Percentiles rank a stretch among this genome's conserved stretches.
Conservation (phyloP, 2,329 filamentous ascomycete genomes). For the Claviceps cyperi region DNA sequence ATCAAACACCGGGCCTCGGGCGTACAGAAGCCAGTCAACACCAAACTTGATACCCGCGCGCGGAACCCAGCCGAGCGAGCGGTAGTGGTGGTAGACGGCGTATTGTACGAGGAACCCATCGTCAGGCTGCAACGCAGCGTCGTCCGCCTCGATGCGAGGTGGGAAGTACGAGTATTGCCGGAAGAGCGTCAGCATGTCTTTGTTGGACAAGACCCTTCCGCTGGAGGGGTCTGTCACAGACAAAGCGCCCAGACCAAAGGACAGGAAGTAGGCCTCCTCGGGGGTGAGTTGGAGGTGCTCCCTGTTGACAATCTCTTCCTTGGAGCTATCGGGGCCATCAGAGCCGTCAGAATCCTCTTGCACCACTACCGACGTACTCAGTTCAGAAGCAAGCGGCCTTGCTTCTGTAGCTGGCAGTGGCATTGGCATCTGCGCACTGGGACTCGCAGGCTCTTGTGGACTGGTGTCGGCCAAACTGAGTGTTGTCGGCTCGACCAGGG, state of each 20-base stretch:
- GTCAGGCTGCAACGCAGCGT: slow-evolving; percentile 46
- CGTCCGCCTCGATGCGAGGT: slow-evolving; percentile 25
- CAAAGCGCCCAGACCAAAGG: slow-evolving; percentile 65
- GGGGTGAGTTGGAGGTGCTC: slow-evolving; percentile 87
- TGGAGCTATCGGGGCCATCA: background rate
- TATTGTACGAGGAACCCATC: slow-evolving; percentile 80
- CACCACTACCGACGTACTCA: background rate
- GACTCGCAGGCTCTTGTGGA: slow-evolving; percentile 21
- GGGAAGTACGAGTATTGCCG: slow-evolving; percentile 58
- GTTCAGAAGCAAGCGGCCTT: background rate
- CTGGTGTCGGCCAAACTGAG: slow-evolving; percentile 39
- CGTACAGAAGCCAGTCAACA: slow-evolving; percentile 88
- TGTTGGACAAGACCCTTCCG: slow-evolving; percentile 30
- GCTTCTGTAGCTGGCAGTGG: background rate
- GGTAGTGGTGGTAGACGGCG: slow-evolving; percentile 87
- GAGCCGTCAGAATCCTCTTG: background rate
- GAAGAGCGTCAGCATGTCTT: slow-evolving; percentile 51
- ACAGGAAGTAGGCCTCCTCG: slow-evolving; percentile 85
- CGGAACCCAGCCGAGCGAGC: slow-evolving; percentile 88
- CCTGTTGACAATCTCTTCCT: slow-evolving; percentile 27
- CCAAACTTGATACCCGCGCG: slow-evolving; percentile 89
- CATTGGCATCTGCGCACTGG: slow-evolving; percentile 1
- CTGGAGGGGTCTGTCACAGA: slow-evolving; percentile 40
- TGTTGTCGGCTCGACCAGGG: slow-evolving; percentile 49
- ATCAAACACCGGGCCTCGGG: slow-evolving; percentile 81